Evolutionary conservation across 192 early-diverging fungal species (phyloP).

Genomic region (Haplosporangium gracile): DNA sequence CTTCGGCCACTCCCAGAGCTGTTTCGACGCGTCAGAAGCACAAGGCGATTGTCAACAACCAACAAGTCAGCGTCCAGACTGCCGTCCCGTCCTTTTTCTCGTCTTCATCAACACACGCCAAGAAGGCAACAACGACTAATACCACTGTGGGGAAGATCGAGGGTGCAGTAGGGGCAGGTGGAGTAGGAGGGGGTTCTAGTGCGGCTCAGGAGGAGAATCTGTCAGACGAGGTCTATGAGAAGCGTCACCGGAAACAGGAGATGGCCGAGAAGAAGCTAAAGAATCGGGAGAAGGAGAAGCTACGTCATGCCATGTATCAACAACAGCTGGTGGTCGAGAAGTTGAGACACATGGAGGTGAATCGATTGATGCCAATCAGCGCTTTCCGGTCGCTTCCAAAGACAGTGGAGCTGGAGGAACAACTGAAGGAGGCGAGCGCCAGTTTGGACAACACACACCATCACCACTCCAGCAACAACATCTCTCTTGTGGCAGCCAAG

Average conservation of each 20-base stretch:
- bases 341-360: slow-evolving; percentile 62
- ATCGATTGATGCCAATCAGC: slow-evolving; percentile 58
- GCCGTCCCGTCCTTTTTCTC: slow-evolving; percentile 27
- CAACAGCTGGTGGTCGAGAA: slow-evolving; percentile 65
- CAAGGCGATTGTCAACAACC: slow-evolving; percentile 34
- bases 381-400: slow-evolving; percentile 54
- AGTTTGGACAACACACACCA: background rate
- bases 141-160: slow-evolving; percentile 35
- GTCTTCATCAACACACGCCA: slow-evolving; percentile 13
- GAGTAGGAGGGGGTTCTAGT: background rate
- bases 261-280: slow-evolving; percentile 69
- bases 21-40: slow-evolving; percentile 51
- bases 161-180: background rate
- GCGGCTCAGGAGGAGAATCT: slow-evolving; percentile 33
- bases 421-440: background rate
- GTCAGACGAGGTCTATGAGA: slow-evolving; percentile 61
- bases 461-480: slow-evolving; percentile 26
- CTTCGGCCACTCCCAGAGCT: slow-evolving; percentile 8
- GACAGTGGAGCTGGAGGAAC: slow-evolving; percentile 28
- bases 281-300: slow-evolving; percentile 68
- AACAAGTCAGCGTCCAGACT: slow-evolving; percentile 42
- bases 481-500: slow-evolving; percentile 35
- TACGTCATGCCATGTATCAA: slow-evolving; percentile 67
- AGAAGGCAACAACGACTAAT: slow-evolving; percentile 30
- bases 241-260: slow-evolving; percentile 66